Conservation (phyloP, 768 basidiomycete species). For the Tulasnella sp. region DNA sequence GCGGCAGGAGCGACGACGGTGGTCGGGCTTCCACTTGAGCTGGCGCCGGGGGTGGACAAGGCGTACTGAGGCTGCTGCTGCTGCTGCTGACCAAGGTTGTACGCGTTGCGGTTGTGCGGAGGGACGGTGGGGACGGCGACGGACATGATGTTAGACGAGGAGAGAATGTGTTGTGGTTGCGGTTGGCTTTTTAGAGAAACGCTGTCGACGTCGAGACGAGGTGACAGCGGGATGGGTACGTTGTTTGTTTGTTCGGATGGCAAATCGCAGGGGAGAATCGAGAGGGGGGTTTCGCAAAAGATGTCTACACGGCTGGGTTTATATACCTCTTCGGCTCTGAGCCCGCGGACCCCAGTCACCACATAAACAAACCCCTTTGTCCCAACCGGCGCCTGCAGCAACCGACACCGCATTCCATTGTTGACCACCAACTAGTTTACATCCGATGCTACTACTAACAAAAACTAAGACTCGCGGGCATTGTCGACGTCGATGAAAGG, state of each 20-base stretch:
- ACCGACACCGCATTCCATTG: not conserved
- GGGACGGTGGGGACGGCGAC: constrained; percentile 8
- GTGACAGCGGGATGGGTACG: not conserved
- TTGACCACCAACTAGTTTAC: not conserved
- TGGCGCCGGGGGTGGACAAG: constrained; percentile 10
- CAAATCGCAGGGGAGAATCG: not conserved
- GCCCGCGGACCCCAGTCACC: not conserved
- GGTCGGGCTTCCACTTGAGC: constrained; percentile 5
- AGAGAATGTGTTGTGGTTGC: not conserved
- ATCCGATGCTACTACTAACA: not conserved
- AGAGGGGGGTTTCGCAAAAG: not conserved
- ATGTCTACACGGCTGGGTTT: not conserved
- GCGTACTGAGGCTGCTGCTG: constrained; percentile 5
- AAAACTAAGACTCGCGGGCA: not conserved
- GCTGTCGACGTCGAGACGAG: not conserved
- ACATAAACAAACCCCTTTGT: not conserved
- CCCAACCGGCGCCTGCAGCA: not conserved
- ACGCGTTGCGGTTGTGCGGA: not conserved
- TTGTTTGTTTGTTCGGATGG: constrained; percentile 7
- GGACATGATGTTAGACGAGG: constrained; percentile 1
- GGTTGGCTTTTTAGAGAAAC: not conserved
- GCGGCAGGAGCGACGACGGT: not conserved
- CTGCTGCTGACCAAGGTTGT: constrained; percentile 1
- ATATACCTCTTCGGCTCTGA: constrained; percentile 6
- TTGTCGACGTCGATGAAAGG: not conserved